Evolutionary conservation across 495 filamentous ascomycete genomes (phyloP), one percentile per base, ranked within the genome.

Genomic region (Achaetomiella virescens): DNA sequence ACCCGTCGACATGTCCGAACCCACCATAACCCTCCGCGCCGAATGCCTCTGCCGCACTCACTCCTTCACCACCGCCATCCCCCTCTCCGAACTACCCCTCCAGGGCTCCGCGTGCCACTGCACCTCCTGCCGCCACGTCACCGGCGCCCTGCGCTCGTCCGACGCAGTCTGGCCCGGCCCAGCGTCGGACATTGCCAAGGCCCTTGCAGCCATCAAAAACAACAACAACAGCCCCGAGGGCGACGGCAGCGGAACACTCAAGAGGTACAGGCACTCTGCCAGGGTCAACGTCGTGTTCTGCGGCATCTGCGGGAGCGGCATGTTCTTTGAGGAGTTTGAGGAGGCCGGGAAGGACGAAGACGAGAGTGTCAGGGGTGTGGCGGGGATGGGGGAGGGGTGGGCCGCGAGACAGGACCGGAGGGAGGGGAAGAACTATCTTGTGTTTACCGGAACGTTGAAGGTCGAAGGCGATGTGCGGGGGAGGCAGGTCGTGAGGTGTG

Each of bases 221-320:
- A 17, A 22, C 18, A 25, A 42, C n/a, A 27, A 17, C 15, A 15
- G 21, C 35, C 14, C 35, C 17, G n/a, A 15, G 44, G 6, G 38
- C 37, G 38, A 5, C 10, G 31, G 47, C 15, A 12, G 2, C 11
- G 22, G 6, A 0, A 6, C 37, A 6, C 58, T 78, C 6, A 63
- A 65, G 11, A 29, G 45, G 4, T 81, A 78, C 52, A n/a, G 44
- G 3, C 72, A 71, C 54, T 63, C 69, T 1, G 22, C 40, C 2
- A 58, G 59, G 25, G 46, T 61, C 10, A 57, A 62, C 1, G 51
- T 66, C 0, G 53, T 70, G 17, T 82, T 76, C 48, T 82, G 79
- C 64, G 67, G 65, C 15, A 72, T 64, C 0, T 82, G 78, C 45
- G 69, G 70, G 15, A 73, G 72, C 42, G 66, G 68, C 8, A 65